Evolutionary conservation across 768 basidiomycete genomes (phyloP).

Genomic region (Exidia glandulosa): DNA sequence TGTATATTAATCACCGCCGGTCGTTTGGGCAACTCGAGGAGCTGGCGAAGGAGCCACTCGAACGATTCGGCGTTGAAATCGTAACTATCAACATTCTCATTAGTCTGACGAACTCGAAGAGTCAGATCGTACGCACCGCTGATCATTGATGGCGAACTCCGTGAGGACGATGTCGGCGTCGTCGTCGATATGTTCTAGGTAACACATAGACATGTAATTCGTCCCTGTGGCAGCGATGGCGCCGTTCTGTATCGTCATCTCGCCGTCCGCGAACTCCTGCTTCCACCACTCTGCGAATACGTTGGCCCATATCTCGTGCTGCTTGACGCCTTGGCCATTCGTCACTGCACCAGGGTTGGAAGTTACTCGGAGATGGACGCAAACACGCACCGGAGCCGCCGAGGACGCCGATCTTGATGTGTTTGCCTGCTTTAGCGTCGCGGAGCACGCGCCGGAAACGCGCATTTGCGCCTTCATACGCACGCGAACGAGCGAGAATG

Average conservation of each 20-base stretch:
- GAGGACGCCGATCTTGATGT: not conserved
- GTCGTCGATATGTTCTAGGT: constrained; percentile 3
- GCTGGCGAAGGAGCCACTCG: constrained; percentile 5
- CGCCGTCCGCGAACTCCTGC: not conserved
- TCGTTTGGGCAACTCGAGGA: constrained; percentile 5
- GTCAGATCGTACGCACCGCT: too few relatives aligned
- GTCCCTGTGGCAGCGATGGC: constrained; percentile 5
- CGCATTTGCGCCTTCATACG: constrained; percentile 7
- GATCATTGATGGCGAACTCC: constrained; percentile 7
- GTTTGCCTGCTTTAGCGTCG: constrained; percentile 4
- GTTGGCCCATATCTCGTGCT: not conserved
- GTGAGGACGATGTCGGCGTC: constrained; percentile 7
- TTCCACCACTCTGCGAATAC: not conserved
- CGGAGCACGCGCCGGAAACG: constrained; percentile 6
- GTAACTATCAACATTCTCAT: too few relatives aligned
- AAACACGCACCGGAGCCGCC: not conserved
- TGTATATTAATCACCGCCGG: constrained; percentile 7
- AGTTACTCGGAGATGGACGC: not conserved
- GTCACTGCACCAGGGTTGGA: not conserved
- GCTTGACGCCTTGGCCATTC: not conserved
- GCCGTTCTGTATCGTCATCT: not conserved
- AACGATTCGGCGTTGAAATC: constrained; percentile 4
- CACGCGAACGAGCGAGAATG: constrained; percentile 4
- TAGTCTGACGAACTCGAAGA: not conserved
- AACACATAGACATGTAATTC: constrained; percentile 7